phyloP scores from a whole-genome alignment of 2,329 filamentous ascomycete species.

The Ophiosphaerella herpotricha region DNA sequence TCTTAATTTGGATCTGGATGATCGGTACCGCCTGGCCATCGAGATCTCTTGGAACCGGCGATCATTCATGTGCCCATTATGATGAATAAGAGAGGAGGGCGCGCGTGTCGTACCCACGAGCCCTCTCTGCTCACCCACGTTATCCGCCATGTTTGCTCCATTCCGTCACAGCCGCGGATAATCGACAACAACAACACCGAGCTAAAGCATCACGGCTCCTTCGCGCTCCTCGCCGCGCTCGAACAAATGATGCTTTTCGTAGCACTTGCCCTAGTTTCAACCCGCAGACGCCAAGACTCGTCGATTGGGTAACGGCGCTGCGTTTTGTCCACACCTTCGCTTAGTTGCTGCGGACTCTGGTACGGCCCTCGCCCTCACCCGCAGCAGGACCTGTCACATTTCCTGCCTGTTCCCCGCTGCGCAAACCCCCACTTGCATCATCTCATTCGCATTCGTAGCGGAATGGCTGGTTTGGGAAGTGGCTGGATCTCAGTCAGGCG shows the following conservation, averaged over 20 bases:
- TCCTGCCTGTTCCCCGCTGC: conserved; percentile 19
- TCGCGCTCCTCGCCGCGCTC: too few species aligned
- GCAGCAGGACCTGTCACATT: conserved; percentile 41
- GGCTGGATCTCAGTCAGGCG: conserved; percentile 25
- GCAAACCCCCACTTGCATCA: conserved; percentile 11
- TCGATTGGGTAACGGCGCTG: conserved; percentile 30
- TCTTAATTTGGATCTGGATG: conserved; percentile 6
- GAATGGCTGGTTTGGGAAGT: conserved; percentile 14
- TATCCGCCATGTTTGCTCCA: conserved; percentile 16
- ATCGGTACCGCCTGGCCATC: conserved; percentile 17
- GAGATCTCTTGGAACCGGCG: conserved; percentile 21
- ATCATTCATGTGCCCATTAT: not conserved
- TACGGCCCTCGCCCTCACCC: conserved; percentile 37
- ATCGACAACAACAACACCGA: conserved; percentile 25
- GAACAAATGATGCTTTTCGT: conserved; percentile 20
- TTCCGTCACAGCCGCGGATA: conserved; percentile 1
- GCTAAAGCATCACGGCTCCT: conserved; percentile 26
- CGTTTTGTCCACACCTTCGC: conserved; percentile 32
- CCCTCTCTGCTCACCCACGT: conserved; percentile 8
- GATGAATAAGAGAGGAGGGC: not conserved
- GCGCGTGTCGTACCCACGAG: not conserved
- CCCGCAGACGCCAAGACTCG: conserved; percentile 35
- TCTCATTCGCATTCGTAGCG: conserved; percentile 28
- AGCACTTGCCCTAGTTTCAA: conserved; percentile 37
- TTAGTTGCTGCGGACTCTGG: conserved; percentile 35